Conservation (phyloP, 352 stramenopile genomes). For the Elongisporangium senticosum region DNA sequence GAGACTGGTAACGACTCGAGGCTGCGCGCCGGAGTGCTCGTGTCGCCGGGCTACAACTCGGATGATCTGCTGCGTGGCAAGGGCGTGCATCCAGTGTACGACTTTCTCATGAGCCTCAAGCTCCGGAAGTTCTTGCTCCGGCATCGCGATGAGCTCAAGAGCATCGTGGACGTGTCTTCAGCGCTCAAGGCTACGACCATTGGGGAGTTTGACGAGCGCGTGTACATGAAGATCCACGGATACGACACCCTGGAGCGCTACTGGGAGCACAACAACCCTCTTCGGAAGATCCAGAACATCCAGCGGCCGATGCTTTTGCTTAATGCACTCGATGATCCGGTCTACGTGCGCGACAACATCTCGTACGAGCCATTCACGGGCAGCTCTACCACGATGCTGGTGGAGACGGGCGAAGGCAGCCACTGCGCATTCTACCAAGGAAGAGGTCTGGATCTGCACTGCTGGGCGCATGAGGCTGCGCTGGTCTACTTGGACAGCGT, state of each 20-base stretch:
- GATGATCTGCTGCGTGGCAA: constrained; percentile 62
- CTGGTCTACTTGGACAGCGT: constrained; percentile 60
- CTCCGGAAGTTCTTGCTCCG: constrained; percentile 61
- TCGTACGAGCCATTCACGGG: constrained; percentile 45
- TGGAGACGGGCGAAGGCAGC: constrained; percentile 49
- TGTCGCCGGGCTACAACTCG: constrained; percentile 75
- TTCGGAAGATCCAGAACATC: constrained; percentile 53
- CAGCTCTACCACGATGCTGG: constrained; percentile 49
- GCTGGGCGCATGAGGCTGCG: constrained; percentile 51
- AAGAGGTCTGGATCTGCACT: constrained; percentile 40
- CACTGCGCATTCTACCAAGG: constrained; percentile 80
- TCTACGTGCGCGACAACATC: constrained; percentile 74
- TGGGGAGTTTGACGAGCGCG: constrained; percentile 63
- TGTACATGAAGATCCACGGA: constrained; percentile 80
- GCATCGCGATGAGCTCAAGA: constrained; percentile 33
- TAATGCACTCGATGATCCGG: constrained; percentile 72
- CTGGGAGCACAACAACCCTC: constrained; percentile 72
- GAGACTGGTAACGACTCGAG: constrained; percentile 46
- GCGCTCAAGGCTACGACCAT: constrained; percentile 51
- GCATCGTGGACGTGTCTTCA: constrained; percentile 39
- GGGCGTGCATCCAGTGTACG: constrained; percentile 57
- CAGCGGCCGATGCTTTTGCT: constrained; percentile 58
- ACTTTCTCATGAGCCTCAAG: constrained; percentile 73
- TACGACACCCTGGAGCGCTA: constrained; percentile 60
- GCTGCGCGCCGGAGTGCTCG: constrained; percentile 51